These are phyloP conservation scores for Trifolium repens DNA, from an alignment of 306 rosid genomes.

Conservation along the genomic window DNA sequence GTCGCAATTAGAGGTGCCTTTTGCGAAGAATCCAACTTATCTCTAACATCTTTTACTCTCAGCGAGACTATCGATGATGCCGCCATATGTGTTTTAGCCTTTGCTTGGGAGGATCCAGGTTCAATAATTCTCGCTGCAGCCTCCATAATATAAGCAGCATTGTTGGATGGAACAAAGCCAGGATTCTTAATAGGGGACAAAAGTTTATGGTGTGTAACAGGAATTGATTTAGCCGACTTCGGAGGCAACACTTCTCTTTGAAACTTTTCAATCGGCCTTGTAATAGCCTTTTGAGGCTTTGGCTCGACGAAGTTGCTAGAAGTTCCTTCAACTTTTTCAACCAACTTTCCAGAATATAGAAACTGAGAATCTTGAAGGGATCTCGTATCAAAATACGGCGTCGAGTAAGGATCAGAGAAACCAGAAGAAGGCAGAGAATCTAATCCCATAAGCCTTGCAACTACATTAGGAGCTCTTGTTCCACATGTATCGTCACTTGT, in stretches of 20 bases:
- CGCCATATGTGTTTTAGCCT: conserved; percentile 57
- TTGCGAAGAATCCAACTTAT: conserved; percentile 72
- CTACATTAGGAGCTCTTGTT: conserved; percentile 73
- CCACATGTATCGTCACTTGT: conserved; percentile 85
- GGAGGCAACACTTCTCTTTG: conserved; percentile 96
- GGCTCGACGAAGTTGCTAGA: conserved; percentile 58
- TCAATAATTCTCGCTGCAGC: conserved; percentile 95
- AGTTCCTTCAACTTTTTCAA: conserved; percentile 52
- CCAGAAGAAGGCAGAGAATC: conserved; percentile 76
- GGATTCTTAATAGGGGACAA: conserved; percentile 90
- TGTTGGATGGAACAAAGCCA: conserved; percentile 71
- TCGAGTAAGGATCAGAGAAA: conserved; percentile 63
- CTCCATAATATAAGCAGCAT: conserved; percentile 94
- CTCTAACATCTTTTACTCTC: conserved; percentile 80
- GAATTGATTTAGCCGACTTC: conserved; percentile 87
- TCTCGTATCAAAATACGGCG: conserved; percentile 71
- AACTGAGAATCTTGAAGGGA: conserved; percentile 65
- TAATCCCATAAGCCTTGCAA: conserved; percentile 96
- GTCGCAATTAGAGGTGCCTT: conserved; percentile 57
- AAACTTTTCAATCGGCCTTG: conserved; percentile 85
- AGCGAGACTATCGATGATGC: conserved; percentile 67
- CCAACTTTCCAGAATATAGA: conserved; percentile 64
- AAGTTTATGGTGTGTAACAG: conserved; percentile 88
- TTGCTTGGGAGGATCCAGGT: conserved; percentile 67
- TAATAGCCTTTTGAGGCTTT: conserved; percentile 57